Percentiles rank a stretch among this genome's conserved stretches.
These are phyloP conservation scores for Gossypium thurberi DNA, from an alignment of 345 rosid genomes.

Conservation along the genomic window DNA sequence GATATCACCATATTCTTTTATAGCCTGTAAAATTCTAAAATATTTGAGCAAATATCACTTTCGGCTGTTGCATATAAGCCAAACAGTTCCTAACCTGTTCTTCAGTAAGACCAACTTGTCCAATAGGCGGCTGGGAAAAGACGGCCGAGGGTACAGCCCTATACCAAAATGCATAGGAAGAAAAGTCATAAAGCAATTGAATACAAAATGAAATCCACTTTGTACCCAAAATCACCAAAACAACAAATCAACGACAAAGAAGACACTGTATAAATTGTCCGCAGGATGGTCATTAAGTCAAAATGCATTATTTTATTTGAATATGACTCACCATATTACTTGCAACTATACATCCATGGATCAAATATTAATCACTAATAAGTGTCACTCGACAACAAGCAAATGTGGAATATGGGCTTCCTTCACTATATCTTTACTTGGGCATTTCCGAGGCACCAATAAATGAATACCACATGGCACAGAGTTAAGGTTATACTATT, in stretches of 20 bases:
- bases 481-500: neutral
- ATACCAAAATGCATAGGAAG: constrained; percentile 10
- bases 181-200: constrained; percentile 1
- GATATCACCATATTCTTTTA: constrained; percentile 59
- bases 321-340: neutral
- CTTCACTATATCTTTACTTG: neutral
- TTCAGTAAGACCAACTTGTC: constrained; percentile 85
- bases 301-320: neutral
- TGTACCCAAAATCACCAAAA: neutral
- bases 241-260: neutral
- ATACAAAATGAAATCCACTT: neutral
- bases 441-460: neutral
- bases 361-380: neutral
- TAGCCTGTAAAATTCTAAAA: constrained; percentile 49
- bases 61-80: neutral
- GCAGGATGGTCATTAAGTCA: neutral
- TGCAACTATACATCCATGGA: neutral
- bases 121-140: constrained; percentile 96
- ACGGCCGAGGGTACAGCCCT: constrained; percentile 95
- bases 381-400: neutral
- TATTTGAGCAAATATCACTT: constrained; percentile 17
- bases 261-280: neutral
- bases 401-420: too few species aligned
- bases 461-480: neutral
- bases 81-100: constrained; percentile 59